Evolutionary conservation across 2,329 filamentous ascomycete genomes (phyloP).

Genomic region (Diaporthe citriasiana): DNA sequence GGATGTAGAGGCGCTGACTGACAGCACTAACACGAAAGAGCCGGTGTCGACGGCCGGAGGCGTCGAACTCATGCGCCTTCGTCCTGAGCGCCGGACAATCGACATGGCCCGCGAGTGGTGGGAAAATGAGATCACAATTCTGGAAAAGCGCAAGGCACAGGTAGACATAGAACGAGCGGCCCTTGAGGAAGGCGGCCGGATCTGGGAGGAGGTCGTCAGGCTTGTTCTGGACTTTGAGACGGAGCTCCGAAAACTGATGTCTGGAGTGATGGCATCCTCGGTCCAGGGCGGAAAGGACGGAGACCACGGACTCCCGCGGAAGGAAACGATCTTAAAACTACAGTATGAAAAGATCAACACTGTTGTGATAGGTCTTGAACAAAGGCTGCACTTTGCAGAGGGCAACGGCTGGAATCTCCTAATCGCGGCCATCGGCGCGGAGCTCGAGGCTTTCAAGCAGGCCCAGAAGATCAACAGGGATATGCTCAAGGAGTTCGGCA

Average conservation of each 20-base stretch:
- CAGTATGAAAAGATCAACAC: slow-evolving; percentile 70
- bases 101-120: slow-evolving; percentile 81
- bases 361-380: slow-evolving; percentile 69
- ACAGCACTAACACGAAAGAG: slow-evolving; percentile 39
- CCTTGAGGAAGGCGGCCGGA: slow-evolving; percentile 74
- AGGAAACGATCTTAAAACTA: slow-evolving; percentile 55
- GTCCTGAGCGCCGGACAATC: slow-evolving; percentile 75
- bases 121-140: slow-evolving; percentile 71
- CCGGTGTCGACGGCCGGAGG: slow-evolving; percentile 55
- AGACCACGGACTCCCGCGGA: slow-evolving; percentile 47
- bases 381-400: slow-evolving; percentile 68
- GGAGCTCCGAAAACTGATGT: slow-evolving; percentile 70
- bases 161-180: slow-evolving; percentile 75
- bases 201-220: slow-evolving; percentile 75
- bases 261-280: slow-evolving; percentile 47
- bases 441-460: slow-evolving; percentile 53
- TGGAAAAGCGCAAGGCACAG: slow-evolving; percentile 67
- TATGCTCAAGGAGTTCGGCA: slow-evolving; percentile 50
- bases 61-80: slow-evolving; percentile 70
- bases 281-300: slow-evolving; percentile 51
- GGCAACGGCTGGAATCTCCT: slow-evolving; percentile 79
- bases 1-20: slow-evolving; percentile 59
- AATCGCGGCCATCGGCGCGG: slow-evolving; percentile 81
- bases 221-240: slow-evolving; percentile 76
- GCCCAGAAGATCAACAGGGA: slow-evolving; percentile 50